These are phyloP conservation scores for Schwanniomyces etchellsii DNA, from an alignment of 1,139 yeast species.

Conservation along the genomic window DNA sequence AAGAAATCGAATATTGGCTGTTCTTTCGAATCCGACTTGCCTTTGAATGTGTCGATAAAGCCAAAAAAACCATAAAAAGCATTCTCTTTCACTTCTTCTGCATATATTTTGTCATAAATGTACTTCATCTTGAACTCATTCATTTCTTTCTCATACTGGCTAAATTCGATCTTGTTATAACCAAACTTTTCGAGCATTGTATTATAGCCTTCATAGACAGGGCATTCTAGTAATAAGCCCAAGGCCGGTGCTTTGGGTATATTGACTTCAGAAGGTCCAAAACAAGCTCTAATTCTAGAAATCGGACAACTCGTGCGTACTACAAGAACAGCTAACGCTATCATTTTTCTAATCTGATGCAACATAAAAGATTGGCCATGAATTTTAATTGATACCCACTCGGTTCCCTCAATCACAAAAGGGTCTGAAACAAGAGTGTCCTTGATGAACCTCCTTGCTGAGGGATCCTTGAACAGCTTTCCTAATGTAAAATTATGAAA, in stretches of 20 bases:
- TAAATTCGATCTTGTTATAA: conserved; percentile 70
- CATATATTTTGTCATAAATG: conserved; percentile 88
- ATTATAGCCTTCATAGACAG: conserved; percentile 87
- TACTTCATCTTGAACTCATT: conserved; percentile 80
- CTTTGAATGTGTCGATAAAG: conserved; percentile 72
- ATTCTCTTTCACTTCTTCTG: conserved; percentile 82
- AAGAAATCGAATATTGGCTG: conserved; percentile 67
- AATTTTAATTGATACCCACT: conserved; percentile 92
- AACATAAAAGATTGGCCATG: conserved; percentile 99
- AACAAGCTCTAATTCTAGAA: conserved; percentile 72
- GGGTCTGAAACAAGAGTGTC: conserved; percentile 81
- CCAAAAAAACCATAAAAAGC: conserved; percentile 86
- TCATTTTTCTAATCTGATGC: conserved; percentile 97
- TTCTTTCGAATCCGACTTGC: conserved; percentile 18
- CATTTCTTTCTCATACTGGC: conserved; percentile 64
- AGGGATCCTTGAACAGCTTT: conserved; percentile 78
- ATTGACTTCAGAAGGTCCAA: conserved; percentile 66
- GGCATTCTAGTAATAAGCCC: conserved; percentile 84
- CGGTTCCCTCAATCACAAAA: conserved; percentile 86
- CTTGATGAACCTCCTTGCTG: conserved; percentile 80
- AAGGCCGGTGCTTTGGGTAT: conserved; percentile 98
- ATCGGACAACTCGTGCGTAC: conserved; percentile 84
- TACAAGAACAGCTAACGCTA: conserved; percentile 86
- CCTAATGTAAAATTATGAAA: conserved; percentile 95
- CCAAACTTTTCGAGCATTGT: conserved; percentile 67